Percentiles rank a stretch among this genome's conserved stretches.
phyloP scores from a whole-genome alignment of 352 stramenopile genomes.

The Phytopythium delawarense region DNA sequence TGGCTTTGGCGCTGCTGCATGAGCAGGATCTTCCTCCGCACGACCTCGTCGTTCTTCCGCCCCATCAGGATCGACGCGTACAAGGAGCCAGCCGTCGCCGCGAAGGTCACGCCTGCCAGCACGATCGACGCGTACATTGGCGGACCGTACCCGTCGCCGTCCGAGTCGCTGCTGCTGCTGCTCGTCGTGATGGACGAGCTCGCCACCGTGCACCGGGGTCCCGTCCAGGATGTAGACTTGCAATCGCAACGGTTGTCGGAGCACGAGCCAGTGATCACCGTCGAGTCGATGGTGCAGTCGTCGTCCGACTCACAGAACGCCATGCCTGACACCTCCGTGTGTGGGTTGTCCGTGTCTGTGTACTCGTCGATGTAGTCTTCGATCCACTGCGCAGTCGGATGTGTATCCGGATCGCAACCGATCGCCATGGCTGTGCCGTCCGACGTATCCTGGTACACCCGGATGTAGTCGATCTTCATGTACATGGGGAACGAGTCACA shows the following conservation, averaged over 20 bases:
- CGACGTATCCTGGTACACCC: too few relatives aligned
- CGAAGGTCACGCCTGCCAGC: slow-evolving; percentile 13
- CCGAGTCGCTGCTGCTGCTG: slow-evolving; percentile 14
- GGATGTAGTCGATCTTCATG: too few relatives aligned
- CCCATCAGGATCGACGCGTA: slow-evolving; percentile 16
- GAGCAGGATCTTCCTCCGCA: slow-evolving; percentile 11
- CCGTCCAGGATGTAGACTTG: slow-evolving; percentile 20
- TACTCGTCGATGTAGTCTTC: too few relatives aligned
- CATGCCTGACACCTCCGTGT: slow-evolving; percentile 29
- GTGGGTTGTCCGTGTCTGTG: slow-evolving; percentile 33
- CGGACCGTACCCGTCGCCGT: slow-evolving; percentile 19
- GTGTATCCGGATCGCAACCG: too few relatives aligned
- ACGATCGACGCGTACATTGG: slow-evolving; percentile 22
- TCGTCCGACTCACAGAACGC: slow-evolving; percentile 34
- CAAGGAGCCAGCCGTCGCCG: slow-evolving; percentile 15
- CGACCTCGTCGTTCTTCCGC: slow-evolving; percentile 13
- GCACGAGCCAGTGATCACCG: slow-evolving; percentile 19
- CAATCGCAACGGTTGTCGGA: slow-evolving; percentile 23
- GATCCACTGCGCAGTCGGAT: too few relatives aligned
- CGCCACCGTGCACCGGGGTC: slow-evolving; percentile 32
- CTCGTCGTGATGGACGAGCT: slow-evolving; percentile 8
- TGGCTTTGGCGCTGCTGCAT: not conserved
- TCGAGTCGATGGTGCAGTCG: slow-evolving; percentile 33
- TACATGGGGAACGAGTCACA: too few relatives aligned
- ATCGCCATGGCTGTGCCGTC: too few relatives aligned